These are phyloP conservation scores for Tephrocybe sp. DNA, from an alignment of 768 basidiomycete species.

Conservation along the genomic window DNA sequence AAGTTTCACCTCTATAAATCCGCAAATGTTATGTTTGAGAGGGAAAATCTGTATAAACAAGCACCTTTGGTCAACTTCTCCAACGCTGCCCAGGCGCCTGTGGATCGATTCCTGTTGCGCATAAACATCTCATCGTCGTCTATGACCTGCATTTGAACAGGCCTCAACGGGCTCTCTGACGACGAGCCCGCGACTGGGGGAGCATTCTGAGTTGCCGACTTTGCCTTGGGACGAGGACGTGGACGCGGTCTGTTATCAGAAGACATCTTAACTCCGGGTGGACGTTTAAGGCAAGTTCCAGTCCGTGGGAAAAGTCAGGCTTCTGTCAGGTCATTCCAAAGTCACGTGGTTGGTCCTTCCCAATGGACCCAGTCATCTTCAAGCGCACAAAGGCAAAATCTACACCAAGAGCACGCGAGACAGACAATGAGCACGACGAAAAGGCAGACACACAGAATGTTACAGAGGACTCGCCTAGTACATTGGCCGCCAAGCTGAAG, in stretches of 20 bases:
- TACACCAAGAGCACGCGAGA: conserved; percentile 36
- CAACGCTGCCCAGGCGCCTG: conserved; percentile 57
- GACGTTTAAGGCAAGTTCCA: conserved; percentile 29
- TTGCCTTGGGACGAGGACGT: conserved; percentile 48
- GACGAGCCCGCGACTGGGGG: conserved; percentile 20
- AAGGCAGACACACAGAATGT: conserved; percentile 25
- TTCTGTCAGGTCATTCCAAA: conserved; percentile 23
- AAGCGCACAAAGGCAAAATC: conserved; percentile 46
- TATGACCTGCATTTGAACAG: conserved; percentile 29
- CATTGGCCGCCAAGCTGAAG: conserved; percentile 65
- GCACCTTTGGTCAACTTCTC: conserved; percentile 56
- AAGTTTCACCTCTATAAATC: conserved; percentile 7
- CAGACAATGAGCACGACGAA: conserved; percentile 35
- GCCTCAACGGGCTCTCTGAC: conserved; percentile 13
- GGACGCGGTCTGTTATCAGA: conserved; percentile 38
- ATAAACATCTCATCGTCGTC: conserved; percentile 73
- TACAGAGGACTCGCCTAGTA: conserved; percentile 53
- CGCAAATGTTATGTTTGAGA: too few species aligned
- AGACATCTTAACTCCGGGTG: conserved; percentile 26
- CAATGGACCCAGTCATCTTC: conserved; percentile 49
- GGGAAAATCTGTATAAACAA: conserved; percentile 8
- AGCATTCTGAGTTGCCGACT: conserved; percentile 16
- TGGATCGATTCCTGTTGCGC: conserved; percentile 57
- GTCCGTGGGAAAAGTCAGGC: conserved; percentile 40
- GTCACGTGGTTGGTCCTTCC: conserved; percentile 31